phyloP scores from a whole-genome alignment of 1,139 yeast genomes.

The Magnusiomyces ingens region DNA sequence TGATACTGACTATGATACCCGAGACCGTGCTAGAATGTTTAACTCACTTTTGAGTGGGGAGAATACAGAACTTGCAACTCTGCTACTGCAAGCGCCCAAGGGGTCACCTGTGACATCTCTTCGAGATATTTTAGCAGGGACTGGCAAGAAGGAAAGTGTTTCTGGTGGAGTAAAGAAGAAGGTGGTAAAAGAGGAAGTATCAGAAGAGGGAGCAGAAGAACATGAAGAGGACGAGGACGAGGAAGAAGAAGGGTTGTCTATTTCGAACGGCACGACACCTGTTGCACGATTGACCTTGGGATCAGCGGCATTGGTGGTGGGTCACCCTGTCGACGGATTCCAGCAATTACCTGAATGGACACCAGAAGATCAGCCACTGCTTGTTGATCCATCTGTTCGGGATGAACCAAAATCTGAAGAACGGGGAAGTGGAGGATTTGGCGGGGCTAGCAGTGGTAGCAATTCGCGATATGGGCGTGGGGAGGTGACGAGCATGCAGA shows the following conservation, averaged over 20 bases:
- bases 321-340: slow-evolving; percentile 30
- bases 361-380: slow-evolving; percentile 18
- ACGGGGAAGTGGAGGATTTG: slow-evolving; percentile 9
- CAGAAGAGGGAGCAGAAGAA: slow-evolving; percentile 5
- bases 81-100: slow-evolving; percentile 79
- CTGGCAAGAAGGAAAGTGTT: slow-evolving; percentile 1
- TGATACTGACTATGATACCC: slow-evolving; percentile 68
- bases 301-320: slow-evolving; percentile 30
- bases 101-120: slow-evolving; percentile 38
- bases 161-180: background rate
- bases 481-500: background rate
- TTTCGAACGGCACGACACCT: slow-evolving; percentile 12
- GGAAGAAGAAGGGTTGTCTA: background rate
- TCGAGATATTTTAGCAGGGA: slow-evolving; percentile 15
- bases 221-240: background rate
- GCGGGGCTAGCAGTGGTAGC: background rate
- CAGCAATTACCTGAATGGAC: slow-evolving; percentile 31
- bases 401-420: slow-evolving; percentile 21
- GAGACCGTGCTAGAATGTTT: slow-evolving; percentile 80
- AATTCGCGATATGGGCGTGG: no score
- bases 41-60: slow-evolving; percentile 42
- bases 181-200: slow-evolving; percentile 14
- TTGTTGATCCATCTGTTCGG: slow-evolving; percentile 27
- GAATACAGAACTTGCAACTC: slow-evolving; percentile 49
- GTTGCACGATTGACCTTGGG: slow-evolving; percentile 27